These are phyloP conservation scores for Aureobasidium vineae DNA, from an alignment of 2,329 filamentous ascomycete genomes.

Conservation along the genomic window DNA sequence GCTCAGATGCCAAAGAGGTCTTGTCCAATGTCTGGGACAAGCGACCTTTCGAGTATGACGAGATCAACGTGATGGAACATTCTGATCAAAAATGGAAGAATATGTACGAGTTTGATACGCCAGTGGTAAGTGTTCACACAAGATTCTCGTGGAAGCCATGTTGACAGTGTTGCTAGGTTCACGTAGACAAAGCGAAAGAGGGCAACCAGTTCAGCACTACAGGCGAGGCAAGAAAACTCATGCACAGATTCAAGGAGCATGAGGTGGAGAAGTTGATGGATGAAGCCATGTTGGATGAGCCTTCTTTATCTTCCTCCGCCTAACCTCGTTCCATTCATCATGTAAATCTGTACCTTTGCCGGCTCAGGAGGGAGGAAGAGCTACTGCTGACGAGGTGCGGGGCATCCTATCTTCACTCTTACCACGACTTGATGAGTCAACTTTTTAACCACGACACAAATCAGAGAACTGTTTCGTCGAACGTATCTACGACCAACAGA, in stretches of 20 bases:
- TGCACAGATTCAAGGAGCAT: constrained; percentile 70
- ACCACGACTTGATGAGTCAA: neutral
- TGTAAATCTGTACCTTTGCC: neutral
- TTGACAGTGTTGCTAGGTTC: constrained; percentile 46
- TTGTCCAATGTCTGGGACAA: constrained; percentile 66
- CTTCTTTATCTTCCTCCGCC: constrained; percentile 20
- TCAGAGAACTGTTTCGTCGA: neutral
- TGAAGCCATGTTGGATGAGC: constrained; percentile 41
- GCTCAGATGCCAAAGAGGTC: constrained; percentile 64
- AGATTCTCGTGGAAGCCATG: neutral
- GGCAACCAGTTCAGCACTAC: constrained; percentile 55
- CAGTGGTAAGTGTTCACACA: constrained; percentile 58
- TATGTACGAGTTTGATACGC: constrained; percentile 77
- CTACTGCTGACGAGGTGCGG: constrained; percentile 6
- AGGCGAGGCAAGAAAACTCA: constrained; percentile 65
- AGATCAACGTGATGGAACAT: constrained; percentile 66
- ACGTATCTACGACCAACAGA: neutral
- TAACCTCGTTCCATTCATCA: neutral
- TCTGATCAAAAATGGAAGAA: constrained; percentile 65
- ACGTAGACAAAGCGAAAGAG: constrained; percentile 59
- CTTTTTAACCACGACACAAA: neutral
- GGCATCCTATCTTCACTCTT: constrained; percentile 1
- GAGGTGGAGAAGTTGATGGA: constrained; percentile 70
- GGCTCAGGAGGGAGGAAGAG: neutral
- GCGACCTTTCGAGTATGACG: constrained; percentile 65